These are phyloP conservation scores for Microbotryum violaceum DNA, from an alignment of 1,284 basidiomycete genomes.

Conservation along the genomic window DNA sequence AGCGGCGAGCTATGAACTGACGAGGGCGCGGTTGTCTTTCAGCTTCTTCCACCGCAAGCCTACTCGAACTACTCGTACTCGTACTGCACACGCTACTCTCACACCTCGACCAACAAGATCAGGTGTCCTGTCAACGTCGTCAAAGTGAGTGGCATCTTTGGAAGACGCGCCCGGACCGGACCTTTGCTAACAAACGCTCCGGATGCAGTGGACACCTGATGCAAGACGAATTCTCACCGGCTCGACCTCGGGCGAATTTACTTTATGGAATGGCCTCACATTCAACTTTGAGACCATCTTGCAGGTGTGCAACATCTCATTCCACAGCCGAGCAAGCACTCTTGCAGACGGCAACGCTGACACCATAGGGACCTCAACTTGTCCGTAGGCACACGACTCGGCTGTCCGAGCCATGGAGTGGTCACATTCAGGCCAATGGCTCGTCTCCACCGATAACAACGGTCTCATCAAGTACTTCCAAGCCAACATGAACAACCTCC, in stretches of 20 bases:
- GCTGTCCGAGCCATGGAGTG: conserved; percentile 85
- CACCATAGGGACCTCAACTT: not conserved
- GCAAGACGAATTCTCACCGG: conserved; percentile 86
- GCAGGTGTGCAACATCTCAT: conserved; percentile 47
- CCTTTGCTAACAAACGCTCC: not conserved
- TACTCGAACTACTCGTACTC: conserved; percentile 87
- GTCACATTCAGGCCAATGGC: conserved; percentile 80
- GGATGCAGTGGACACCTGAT: conserved; percentile 87
- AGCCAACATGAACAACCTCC: conserved; percentile 96
- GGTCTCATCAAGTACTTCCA: conserved; percentile 98
- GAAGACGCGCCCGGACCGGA: not conserved
- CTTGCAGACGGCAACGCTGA: not conserved
- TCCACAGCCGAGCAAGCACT: not conserved
- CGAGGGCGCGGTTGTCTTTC: conserved; percentile 1
- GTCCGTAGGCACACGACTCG: conserved; percentile 71
- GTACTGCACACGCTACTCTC: conserved; percentile 88
- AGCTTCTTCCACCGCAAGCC: conserved; percentile 87
- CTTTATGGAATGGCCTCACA: conserved; percentile 95
- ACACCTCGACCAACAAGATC: conserved; percentile 98
- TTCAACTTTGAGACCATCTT: conserved; percentile 99
- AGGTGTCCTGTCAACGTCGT: conserved; percentile 94
- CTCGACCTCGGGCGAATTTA: conserved; percentile 94
- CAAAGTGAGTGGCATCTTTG: conserved; percentile 11
- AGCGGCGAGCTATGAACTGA: not conserved
- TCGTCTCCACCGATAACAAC: conserved; percentile 85